phyloP scores from a whole-genome alignment of 129 eudicot species.

The Apium graveolens region DNA sequence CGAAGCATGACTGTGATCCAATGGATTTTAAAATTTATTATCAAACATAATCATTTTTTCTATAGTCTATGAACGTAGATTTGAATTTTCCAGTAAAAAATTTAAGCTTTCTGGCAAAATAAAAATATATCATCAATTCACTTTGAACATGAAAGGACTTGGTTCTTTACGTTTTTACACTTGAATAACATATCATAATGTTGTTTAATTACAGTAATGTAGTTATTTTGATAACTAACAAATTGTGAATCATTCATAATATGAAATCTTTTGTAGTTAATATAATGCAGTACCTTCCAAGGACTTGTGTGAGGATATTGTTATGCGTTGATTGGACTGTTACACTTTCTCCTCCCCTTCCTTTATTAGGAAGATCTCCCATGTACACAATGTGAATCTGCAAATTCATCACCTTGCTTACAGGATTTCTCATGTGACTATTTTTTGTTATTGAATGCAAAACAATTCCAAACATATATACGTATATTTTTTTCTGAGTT shows the following conservation, averaged over 20 bases:
- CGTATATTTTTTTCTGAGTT: too few species aligned
- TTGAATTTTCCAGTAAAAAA: not conserved
- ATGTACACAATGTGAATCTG: slow-evolving; percentile 26
- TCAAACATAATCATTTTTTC: not conserved
- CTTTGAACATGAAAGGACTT: not conserved
- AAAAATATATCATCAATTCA: too few species aligned
- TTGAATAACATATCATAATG: not conserved
- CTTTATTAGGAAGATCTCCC: slow-evolving; percentile 25
- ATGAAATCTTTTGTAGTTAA: not conserved
- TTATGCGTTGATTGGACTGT: slow-evolving; percentile 19
- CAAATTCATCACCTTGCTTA: not conserved
- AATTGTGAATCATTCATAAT: not conserved
- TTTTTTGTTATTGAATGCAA: not conserved
- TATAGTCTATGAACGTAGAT: not conserved
- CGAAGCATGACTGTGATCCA: slow-evolving; percentile 12
- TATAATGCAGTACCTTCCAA: slow-evolving; percentile 19
- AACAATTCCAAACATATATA: not conserved
- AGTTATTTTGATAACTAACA: too few species aligned
- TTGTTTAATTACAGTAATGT: too few species aligned
- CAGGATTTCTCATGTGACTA: not conserved
- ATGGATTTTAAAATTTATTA: not conserved
- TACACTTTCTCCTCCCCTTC: slow-evolving; percentile 2
- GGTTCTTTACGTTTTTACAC: too few species aligned
- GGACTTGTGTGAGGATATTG: slow-evolving; percentile 4
- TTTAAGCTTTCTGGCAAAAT: not conserved